Evolutionary conservation across 2,329 filamentous ascomycete genomes (phyloP).

Genomic region (Stromatinia cepivora): DNA sequence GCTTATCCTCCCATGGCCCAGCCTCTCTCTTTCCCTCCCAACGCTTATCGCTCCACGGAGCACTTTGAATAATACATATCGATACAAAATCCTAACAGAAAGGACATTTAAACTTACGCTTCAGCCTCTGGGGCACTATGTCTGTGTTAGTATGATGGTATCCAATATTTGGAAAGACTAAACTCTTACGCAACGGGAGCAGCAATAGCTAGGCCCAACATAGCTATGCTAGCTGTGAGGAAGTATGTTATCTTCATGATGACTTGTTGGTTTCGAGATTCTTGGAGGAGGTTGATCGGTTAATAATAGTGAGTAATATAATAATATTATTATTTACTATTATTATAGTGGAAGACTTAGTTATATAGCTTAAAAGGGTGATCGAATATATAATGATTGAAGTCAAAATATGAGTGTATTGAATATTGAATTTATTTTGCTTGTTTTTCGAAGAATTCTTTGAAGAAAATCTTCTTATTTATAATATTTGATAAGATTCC

Average conservation of each 20-base stretch:
- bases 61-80: not conserved
- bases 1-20: not conserved
- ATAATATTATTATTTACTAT: too few species aligned
- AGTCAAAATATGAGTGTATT: too few species aligned
- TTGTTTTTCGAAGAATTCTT: too few species aligned
- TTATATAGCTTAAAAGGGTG: too few species aligned
- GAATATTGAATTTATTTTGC: too few species aligned
- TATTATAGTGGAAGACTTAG: too few species aligned
- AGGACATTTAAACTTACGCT: constrained; percentile 3
- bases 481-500: too few species aligned
- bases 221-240: constrained; percentile 2
- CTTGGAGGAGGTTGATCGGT: too few species aligned
- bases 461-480: too few species aligned
- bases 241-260: constrained; percentile 16
- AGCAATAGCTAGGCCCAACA: constrained; percentile 11
- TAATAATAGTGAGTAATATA: too few species aligned
- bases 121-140: constrained; percentile 8
- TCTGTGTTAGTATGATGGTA: constrained; percentile 1
- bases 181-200: constrained; percentile 6
- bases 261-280: not conserved
- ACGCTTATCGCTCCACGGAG: constrained; percentile 9
- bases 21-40: constrained; percentile 7
- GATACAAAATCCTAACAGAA: not conserved
- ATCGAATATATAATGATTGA: too few species aligned
- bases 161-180: not conserved